These are phyloP conservation scores for Alternaria angustiovoidea DNA, from an alignment of 2,329 filamentous ascomycete species.

Conservation along the genomic window DNA sequence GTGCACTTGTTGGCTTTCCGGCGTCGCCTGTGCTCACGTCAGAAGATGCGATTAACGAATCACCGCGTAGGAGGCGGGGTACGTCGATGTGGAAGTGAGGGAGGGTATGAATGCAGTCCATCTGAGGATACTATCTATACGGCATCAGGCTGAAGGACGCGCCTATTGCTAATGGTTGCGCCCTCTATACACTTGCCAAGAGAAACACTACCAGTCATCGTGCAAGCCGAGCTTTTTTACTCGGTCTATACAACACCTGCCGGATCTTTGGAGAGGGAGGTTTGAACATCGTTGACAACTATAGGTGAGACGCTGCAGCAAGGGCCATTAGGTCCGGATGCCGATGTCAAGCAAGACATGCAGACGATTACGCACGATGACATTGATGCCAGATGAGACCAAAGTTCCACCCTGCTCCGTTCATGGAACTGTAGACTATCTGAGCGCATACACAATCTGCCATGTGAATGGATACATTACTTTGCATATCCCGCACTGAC, in stretches of 20 bases:
- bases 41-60: neutral
- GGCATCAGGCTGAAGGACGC: constrained; percentile 16
- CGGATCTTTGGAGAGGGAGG: neutral
- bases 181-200: constrained; percentile 14
- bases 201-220: constrained; percentile 8
- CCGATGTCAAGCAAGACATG: neutral
- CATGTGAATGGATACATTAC: neutral
- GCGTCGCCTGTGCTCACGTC: neutral
- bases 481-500: neutral
- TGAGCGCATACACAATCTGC: constrained; percentile 8
- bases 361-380: constrained; percentile 1
- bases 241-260: neutral
- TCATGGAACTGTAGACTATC: constrained; percentile 1
- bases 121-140: neutral
- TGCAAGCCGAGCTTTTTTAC: neutral
- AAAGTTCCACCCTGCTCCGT: constrained; percentile 1
- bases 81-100: neutral
- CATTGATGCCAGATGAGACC: constrained; percentile 7
- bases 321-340: neutral
- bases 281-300: neutral
- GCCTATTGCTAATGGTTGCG: neutral
- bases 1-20: neutral
- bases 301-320: neutral
- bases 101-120: neutral
- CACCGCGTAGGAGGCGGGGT: neutral